These are phyloP conservation scores for Aspergillus aculeatinus DNA, from an alignment of 2,329 filamentous ascomycete species.

Conservation along the genomic window DNA sequence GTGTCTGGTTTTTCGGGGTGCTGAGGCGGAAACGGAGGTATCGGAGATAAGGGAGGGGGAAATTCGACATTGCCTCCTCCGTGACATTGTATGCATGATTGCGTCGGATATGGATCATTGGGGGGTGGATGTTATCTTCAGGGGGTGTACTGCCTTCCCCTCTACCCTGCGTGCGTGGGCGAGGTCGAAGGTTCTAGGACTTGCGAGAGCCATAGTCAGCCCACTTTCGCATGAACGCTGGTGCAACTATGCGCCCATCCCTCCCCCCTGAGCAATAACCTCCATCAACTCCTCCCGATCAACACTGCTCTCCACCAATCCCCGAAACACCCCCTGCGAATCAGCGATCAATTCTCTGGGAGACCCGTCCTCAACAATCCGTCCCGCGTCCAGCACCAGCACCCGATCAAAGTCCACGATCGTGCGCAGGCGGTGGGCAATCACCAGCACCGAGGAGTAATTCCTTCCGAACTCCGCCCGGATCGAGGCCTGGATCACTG, in stretches of 20 bases:
- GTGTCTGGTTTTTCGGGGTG: too few species aligned
- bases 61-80: too few species aligned
- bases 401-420: conserved; percentile 75
- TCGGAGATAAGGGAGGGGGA: too few species aligned
- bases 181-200: too few species aligned
- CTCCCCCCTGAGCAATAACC: neutral
- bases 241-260: neutral
- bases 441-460: conserved; percentile 66
- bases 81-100: too few species aligned
- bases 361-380: conserved; percentile 64
- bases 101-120: too few species aligned
- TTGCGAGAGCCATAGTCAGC: too few species aligned
- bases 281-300: neutral
- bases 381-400: conserved; percentile 66
- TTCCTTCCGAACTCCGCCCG: conserved; percentile 62
- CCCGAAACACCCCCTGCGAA: conserved; percentile 5
- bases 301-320: conserved; percentile 9
- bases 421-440: conserved; percentile 71
- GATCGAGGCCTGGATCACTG: conserved; percentile 69
- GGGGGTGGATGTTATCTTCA: too few species aligned
- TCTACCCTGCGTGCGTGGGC: too few species aligned
- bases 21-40: too few species aligned
- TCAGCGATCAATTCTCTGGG: conserved; percentile 59
- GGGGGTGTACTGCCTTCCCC: too few species aligned
- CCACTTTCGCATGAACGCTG: neutral